Evolutionary conservation across 164 flowering plant species (phyloP), one percentile per base, ranked within the genome.

Genomic region (Malania oleifera): DNA sequence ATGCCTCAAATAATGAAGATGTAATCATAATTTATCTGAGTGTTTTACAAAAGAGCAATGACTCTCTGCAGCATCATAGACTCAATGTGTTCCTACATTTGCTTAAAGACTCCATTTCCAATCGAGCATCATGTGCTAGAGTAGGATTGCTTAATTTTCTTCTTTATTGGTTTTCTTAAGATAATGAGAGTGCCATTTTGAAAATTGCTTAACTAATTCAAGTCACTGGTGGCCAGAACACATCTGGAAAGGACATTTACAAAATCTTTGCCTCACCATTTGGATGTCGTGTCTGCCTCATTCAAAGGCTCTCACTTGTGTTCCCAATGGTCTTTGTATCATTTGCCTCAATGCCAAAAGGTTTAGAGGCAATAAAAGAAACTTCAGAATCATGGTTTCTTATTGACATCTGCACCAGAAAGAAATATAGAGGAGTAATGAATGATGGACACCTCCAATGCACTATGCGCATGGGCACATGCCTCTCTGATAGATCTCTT

Each of bases 11-110:
- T 97, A 95, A 95, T 73, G 99, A 95, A 72, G 99, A 95, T 65
- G 96, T 80, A 51, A 84, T 95, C 61, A 63, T 88, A 59, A 91
- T 95, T 52, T 88, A 86, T 67, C 74, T 93, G 37, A 74, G 76
- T 76, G 85, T 93, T 59, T 76, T 93, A 39, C 92, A 83, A 76
- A 86, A 90, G 99, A 86, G 99, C 96, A 91, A 91, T 76, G 91
- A 83, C 45, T 69, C 81, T 5, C 64, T 79, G 78, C 80, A 65
- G 80, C 81, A 77, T 59, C 60, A 75, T 63, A 97, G 99, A 65
- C 88, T 91, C n/a, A 75, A 80, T 65, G 60, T 82, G 38, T 78
- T 88, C 75, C 95, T 80, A 63, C 88, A 82, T 50, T 76, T 93
- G 56, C 81, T 93, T 8, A 80, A 69, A 61, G 99, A 88, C 69